A percentile compares a stretch with the other conserved stretches of the same genome.
Conservation (phyloP, 352 stramenopile genomes). For the Globisporangium heterothallicum region DNA sequence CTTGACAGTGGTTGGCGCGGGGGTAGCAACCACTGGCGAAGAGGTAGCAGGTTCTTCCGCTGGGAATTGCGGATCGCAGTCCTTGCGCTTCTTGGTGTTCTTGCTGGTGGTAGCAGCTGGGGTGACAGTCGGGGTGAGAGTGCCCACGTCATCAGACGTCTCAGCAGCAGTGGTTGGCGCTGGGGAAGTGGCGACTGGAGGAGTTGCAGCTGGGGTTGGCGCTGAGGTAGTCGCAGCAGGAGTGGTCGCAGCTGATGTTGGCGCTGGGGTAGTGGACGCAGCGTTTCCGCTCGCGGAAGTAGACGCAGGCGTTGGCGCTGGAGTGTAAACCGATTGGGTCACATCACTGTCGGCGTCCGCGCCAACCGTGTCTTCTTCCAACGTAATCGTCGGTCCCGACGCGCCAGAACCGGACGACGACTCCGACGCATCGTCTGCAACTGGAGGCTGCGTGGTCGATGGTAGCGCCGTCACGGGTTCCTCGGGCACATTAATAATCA, state of each 20-base stretch:
- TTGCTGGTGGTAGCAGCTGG: background rate
- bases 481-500: conserved; percentile 2
- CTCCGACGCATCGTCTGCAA: background rate
- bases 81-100: conserved; percentile 4
- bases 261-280: background rate
- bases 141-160: no score
- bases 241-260: background rate
- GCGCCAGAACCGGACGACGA: background rate
- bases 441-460: conserved; percentile 2
- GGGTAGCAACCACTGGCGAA: no score
- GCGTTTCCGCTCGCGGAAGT: background rate
- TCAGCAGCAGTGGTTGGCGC: no score
- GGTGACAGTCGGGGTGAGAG: conserved; percentile 1
- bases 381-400: background rate
- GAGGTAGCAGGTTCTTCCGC: conserved; percentile 1
- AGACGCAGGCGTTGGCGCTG: background rate
- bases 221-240: conserved; percentile 1
- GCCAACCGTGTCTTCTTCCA: background rate
- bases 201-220: background rate
- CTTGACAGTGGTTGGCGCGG: background rate
- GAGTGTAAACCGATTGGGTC: background rate
- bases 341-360: background rate
- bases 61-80: conserved; percentile 10
- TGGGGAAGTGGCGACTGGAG: background rate
- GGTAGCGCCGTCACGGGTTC: conserved; percentile 2